Conservation (phyloP, 768 basidiomycete genomes). For the Collybia mongolica region DNA sequence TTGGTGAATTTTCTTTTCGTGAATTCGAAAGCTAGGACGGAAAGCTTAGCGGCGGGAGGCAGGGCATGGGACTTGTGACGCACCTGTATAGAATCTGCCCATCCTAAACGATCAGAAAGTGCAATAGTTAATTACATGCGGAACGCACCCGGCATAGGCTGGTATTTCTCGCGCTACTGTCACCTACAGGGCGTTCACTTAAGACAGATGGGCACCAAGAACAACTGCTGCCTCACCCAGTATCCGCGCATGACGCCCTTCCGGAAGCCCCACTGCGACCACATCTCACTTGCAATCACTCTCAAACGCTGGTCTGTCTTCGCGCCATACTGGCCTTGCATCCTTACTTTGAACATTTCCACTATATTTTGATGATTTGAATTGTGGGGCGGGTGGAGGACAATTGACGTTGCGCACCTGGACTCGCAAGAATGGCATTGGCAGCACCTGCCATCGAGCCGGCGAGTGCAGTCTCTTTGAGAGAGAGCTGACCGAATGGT, state of each 20-base stretch:
- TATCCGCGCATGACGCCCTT: conserved; percentile 95
- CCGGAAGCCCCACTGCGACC: conserved; percentile 80
- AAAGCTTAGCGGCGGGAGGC: neutral
- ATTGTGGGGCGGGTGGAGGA: neutral
- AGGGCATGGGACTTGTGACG: neutral
- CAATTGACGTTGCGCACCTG: conserved; percentile 46
- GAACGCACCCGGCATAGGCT: conserved; percentile 83
- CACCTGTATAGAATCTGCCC: conserved; percentile 68
- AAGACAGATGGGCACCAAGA: neutral
- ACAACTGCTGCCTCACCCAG: conserved; percentile 58
- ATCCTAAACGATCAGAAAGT: neutral
- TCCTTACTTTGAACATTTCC: conserved; percentile 98
- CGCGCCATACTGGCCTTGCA: conserved; percentile 94
- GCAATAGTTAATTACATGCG: neutral
- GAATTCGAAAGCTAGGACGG: conserved; percentile 74
- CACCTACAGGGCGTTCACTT: conserved; percentile 43
- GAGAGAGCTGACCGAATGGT: conserved; percentile 81
- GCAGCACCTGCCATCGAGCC: conserved; percentile 92
- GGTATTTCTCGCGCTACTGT: conserved; percentile 94
- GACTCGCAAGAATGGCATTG: conserved; percentile 89
- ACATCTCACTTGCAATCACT: conserved; percentile 77
- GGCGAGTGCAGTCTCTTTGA: conserved; percentile 78
- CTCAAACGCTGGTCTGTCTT: conserved; percentile 76
- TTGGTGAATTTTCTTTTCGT: conserved; percentile 75
- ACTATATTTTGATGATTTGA: conserved; percentile 38